These are phyloP conservation scores for Neoboletus subvelutipes DNA, from an alignment of 768 basidiomycete species.

Conservation along the genomic window DNA sequence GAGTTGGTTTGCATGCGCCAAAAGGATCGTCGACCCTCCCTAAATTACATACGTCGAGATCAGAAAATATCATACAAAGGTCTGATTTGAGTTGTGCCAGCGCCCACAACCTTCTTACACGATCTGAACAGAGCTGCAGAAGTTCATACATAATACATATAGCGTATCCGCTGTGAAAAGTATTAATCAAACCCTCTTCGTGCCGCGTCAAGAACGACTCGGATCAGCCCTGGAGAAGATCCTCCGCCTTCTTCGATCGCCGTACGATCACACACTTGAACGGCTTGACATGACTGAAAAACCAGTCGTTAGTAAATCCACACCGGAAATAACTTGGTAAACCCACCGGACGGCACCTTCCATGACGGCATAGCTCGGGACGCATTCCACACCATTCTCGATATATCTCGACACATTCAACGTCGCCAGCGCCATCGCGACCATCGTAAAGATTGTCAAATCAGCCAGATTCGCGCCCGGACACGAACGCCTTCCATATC, in stretches of 20 bases:
- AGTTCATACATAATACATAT: too few species aligned
- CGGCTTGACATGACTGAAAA: slow-evolving; percentile 5
- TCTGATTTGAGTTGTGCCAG: too few species aligned
- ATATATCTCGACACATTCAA: slow-evolving; percentile 6
- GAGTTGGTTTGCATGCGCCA: too few species aligned
- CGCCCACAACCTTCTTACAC: too few species aligned
- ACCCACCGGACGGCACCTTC: slow-evolving; percentile 5
- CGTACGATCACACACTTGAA: slow-evolving; percentile 12
- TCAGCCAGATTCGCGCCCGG: slow-evolving; percentile 11
- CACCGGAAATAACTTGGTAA: neutral
- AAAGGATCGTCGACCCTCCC: too few species aligned
- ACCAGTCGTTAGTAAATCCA: too few species aligned
- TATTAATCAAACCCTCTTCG: too few species aligned
- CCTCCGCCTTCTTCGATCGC: slow-evolving; percentile 5
- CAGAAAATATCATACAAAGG: too few species aligned
- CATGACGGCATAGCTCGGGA: slow-evolving; percentile 1
- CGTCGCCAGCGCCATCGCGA: slow-evolving; percentile 10
- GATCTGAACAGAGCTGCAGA: too few species aligned
- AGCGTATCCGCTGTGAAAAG: too few species aligned
- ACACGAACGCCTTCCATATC: slow-evolving; percentile 16
- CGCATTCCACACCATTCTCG: neutral
- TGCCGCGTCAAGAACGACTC: too few species aligned
- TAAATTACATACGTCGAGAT: too few species aligned
- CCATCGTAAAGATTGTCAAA: slow-evolving; percentile 1
- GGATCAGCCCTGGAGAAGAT: neutral